Evolutionary conservation across 345 rosid species (phyloP), one percentile per base, ranked within the genome.

Genomic region (Hirschfeldia incana): DNA sequence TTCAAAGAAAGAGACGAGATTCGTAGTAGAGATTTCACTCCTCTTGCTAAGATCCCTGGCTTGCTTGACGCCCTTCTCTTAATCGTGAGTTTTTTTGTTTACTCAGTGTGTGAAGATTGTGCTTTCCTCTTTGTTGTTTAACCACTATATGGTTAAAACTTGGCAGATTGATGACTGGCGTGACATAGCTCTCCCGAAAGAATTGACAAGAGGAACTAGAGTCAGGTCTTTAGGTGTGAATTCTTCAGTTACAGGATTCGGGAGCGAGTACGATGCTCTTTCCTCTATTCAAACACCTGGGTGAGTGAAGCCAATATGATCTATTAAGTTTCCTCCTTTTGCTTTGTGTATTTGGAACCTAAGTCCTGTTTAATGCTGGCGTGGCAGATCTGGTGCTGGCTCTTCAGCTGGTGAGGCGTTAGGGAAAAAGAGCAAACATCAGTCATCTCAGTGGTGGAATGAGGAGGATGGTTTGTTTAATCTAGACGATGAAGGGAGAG

Each of bases 131-230:
- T 30, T 67, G 8, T 70, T 17, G 39, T 57, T 37, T 1, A 12
- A 15, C 70, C 21, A 4, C 66, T 46, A 13, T 69, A 67, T 61
- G 28, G 29, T 39, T 16, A 10, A 12, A 69, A 16, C 66, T 67
- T 83, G 71, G 76, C 88, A 93, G 99, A 91, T 95, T 58, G 99
- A 95, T 87, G 98, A 95, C 62, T 93, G 98, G 98, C 93, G 92
- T 28, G 99, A 93, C 78, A 81, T 95, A 44, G 88, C 88, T 6
- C 85, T 91, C 37, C 97, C 99, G 0, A 91, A 81, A 74, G 97
- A 89, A 30, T 85, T 85, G 13, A 75, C 72, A 21, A 91, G 84
- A 78, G 85, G 72, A 53, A 70, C 86, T 30, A 90, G 99, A 80
- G 79, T 69, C 39, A 90, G 97, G 78, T 83, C 92, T 6, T 83